phyloP scores from a whole-genome alignment of 2,329 filamentous ascomycete species.

The Chrysosphaeria jannelii region DNA sequence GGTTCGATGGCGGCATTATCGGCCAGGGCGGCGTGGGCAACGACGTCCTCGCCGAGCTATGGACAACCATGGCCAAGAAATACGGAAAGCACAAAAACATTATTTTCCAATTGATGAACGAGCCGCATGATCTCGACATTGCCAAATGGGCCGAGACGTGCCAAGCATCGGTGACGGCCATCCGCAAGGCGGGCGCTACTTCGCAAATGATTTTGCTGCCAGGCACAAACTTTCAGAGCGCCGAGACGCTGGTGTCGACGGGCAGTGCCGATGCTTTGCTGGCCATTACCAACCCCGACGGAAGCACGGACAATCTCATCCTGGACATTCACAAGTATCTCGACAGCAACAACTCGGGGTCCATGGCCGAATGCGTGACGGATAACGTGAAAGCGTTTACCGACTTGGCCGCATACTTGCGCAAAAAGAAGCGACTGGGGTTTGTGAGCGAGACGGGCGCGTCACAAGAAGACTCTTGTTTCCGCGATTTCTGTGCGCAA shows the following conservation, averaged over 20 bases:
- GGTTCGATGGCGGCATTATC: slow-evolving; percentile 30
- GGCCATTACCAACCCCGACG: slow-evolving; percentile 26
- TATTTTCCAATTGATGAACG: slow-evolving; percentile 39
- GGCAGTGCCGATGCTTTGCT: slow-evolving; percentile 20
- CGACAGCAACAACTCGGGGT: slow-evolving; percentile 24
- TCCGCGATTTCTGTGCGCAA: slow-evolving; percentile 8
- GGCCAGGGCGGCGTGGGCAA: slow-evolving; percentile 33
- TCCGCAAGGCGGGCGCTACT: slow-evolving; percentile 29
- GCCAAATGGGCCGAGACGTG: slow-evolving; percentile 25
- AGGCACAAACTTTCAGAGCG: slow-evolving; percentile 13
- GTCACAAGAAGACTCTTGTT: slow-evolving; percentile 9
- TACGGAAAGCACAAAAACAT: slow-evolving; percentile 23
- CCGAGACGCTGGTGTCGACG: slow-evolving; percentile 12
- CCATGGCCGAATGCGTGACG: slow-evolving; percentile 18
- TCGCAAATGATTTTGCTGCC: slow-evolving; percentile 32
- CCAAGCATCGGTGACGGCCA: slow-evolving; percentile 32
- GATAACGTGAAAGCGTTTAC: slow-evolving; percentile 12
- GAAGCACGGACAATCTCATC: slow-evolving; percentile 21
- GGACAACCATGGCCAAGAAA: slow-evolving; percentile 24
- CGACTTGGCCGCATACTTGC: slow-evolving; percentile 10
- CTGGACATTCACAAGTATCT: slow-evolving; percentile 31
- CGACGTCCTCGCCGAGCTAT: slow-evolving; percentile 28
- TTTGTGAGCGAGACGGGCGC: slow-evolving; percentile 11
- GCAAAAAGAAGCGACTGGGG: slow-evolving; percentile 8
- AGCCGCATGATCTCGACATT: slow-evolving; percentile 29